phyloP scores from a whole-genome alignment of 2,329 filamentous ascomycete species.

The Penicillium sp. region DNA sequence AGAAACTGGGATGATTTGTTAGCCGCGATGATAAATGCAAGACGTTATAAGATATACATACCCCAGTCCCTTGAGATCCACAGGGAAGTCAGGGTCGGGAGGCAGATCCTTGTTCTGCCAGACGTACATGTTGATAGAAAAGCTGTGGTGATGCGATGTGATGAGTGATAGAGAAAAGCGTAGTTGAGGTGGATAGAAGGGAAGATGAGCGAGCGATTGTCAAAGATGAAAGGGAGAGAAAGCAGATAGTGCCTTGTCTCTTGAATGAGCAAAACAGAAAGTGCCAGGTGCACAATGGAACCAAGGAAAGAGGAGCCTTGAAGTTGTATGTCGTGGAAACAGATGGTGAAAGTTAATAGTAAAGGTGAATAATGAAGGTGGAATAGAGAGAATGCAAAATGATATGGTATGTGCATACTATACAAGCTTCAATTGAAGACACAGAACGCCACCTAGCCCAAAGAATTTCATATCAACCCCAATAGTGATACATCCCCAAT shows the following conservation, averaged over 20 bases:
- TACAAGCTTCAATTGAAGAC: conserved; percentile 24
- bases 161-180: neutral
- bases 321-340: neutral
- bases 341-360: neutral
- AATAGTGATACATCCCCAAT: conserved; percentile 3
- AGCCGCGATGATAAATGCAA: neutral
- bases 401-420: conserved; percentile 20
- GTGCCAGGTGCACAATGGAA: neutral
- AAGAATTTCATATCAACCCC: conserved; percentile 13
- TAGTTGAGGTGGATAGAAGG: neutral
- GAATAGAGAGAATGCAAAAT: conserved; percentile 1
- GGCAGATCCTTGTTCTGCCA: conserved; percentile 68
- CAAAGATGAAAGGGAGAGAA: neutral
- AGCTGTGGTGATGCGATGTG: neutral
- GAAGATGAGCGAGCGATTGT: neutral
- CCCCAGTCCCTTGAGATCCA: conserved; percentile 71
- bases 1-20: conserved; percentile 60
- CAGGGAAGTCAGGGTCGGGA: conserved; percentile 65
- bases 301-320: neutral
- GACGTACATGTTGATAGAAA: conserved; percentile 67
- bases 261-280: neutral
- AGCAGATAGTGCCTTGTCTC: neutral
- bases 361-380: neutral
- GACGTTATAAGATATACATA: conserved; percentile 40
- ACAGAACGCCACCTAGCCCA: conserved; percentile 29